Evolutionary conservation across 192 early-diverging fungal genomes (phyloP).

Genomic region (Umbelopsis sp.): DNA sequence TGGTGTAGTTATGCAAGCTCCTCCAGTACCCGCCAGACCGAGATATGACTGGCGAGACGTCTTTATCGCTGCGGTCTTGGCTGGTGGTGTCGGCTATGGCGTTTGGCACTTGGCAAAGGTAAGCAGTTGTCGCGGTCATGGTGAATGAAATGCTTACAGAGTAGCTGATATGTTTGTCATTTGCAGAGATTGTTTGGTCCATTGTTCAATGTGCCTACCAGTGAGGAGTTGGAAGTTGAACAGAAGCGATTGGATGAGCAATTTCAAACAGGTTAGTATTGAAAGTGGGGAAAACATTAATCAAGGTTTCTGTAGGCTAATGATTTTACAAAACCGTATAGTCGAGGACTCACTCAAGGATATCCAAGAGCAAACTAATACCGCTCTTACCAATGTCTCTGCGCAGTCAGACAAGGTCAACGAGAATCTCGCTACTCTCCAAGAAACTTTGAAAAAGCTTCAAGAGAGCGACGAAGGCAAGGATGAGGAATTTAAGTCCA

Average conservation of each 20-base stretch:
- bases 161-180: constrained; percentile 8
- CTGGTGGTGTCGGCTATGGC: constrained; percentile 90
- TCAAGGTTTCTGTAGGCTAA: not conserved
- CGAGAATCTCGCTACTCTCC: constrained; percentile 66
- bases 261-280: constrained; percentile 51
- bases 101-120: constrained; percentile 78
- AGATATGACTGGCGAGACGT: constrained; percentile 93
- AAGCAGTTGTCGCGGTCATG: constrained; percentile 5
- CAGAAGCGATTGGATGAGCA: constrained; percentile 70
- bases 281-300: not conserved
- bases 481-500: constrained; percentile 67
- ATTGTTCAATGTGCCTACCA: constrained; percentile 60
- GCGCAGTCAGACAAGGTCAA: constrained; percentile 72
- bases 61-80: constrained; percentile 84
- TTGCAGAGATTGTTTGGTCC: constrained; percentile 60
- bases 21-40: constrained; percentile 57
- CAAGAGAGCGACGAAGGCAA: constrained; percentile 65
- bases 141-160: not conserved
- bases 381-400: constrained; percentile 64
- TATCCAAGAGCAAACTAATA: constrained; percentile 68
- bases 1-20: constrained; percentile 43
- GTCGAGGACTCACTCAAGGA: constrained; percentile 50
- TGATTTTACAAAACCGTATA: not conserved
- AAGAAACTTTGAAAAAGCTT: constrained; percentile 62
- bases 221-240: constrained; percentile 73